Conservation (phyloP, 371 early-diverging fungal species). For the Mortierella sp. region DNA sequence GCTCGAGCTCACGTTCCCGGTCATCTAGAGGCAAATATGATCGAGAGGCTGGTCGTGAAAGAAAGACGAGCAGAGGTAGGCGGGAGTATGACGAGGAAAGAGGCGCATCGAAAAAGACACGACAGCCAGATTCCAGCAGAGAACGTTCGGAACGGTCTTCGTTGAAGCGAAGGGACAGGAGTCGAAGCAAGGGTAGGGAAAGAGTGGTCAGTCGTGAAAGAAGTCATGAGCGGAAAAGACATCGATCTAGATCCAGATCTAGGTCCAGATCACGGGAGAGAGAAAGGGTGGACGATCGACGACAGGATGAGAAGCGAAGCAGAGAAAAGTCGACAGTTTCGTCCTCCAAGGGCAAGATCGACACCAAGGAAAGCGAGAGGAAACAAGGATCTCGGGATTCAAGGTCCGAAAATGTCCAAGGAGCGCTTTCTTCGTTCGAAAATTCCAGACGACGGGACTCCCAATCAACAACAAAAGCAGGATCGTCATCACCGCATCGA, state of each 20-base stretch:
- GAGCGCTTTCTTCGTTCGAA: too few species aligned
- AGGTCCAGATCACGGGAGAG: neutral
- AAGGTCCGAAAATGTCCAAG: neutral
- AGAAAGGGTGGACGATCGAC: conserved; percentile 1
- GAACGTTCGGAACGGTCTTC: conserved; percentile 1
- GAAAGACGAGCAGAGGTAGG: conserved; percentile 1
- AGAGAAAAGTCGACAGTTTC: neutral
- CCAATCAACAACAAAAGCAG: neutral
- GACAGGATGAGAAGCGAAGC: conserved; percentile 9
- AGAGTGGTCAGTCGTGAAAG: conserved; percentile 12
- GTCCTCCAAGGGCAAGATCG: neutral
- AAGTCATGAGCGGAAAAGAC: conserved; percentile 10
- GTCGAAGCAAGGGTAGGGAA: conserved; percentile 12
- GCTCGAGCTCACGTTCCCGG: conserved; percentile 12
- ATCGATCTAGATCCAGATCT: conserved; percentile 14
- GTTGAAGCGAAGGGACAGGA: conserved; percentile 1
- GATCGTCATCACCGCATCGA: conserved; percentile 4
- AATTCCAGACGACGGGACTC: too few species aligned
- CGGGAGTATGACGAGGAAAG: too few species aligned
- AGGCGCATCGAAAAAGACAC: conserved; percentile 8
- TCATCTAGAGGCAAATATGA: conserved; percentile 11
- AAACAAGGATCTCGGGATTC: neutral
- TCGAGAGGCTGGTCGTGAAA: neutral
- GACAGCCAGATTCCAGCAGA: neutral
- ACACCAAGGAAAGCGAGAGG: neutral